A percentile compares a stretch with the other conserved stretches of the same genome.
Conservation (phyloP, 208 protist species). For the Leptomonas seymouri region DNA sequence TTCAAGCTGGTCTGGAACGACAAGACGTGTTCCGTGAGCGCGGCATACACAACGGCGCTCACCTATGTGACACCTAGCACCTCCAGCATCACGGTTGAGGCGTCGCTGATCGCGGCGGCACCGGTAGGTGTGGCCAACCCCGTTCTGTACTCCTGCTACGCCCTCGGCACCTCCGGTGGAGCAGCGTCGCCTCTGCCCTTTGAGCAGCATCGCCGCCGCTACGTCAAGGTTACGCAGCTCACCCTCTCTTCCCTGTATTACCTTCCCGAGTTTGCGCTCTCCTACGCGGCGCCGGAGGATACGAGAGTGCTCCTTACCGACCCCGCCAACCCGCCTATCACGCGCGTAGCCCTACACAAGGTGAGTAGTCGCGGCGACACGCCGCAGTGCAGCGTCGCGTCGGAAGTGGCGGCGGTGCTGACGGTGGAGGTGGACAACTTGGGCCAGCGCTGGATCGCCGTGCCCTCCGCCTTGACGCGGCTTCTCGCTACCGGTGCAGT, state of each 20-base stretch:
- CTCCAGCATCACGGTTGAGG: constrained; percentile 42
- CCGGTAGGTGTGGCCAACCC: constrained; percentile 18
- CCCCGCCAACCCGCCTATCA: constrained; percentile 53
- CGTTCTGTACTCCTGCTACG: constrained; percentile 44
- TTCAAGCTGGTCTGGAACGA: constrained; percentile 70
- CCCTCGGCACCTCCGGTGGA: not conserved
- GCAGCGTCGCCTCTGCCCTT: constrained; percentile 43
- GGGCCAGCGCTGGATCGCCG: constrained; percentile 41
- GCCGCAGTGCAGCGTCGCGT: constrained; percentile 10
- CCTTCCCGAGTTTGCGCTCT: constrained; percentile 48
- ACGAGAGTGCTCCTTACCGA: constrained; percentile 62
- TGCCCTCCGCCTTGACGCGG: constrained; percentile 36
- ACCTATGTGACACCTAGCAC: constrained; percentile 45
- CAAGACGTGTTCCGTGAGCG: constrained; percentile 34
- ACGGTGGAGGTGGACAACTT: constrained; percentile 38
- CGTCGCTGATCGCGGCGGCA: constrained; percentile 38
- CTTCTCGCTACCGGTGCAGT: constrained; percentile 26
- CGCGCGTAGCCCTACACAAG: constrained; percentile 44
- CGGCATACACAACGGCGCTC: constrained; percentile 43
- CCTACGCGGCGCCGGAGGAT: constrained; percentile 32
- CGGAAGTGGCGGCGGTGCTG: constrained; percentile 27
- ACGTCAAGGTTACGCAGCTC: constrained; percentile 40
- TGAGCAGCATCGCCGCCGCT: constrained; percentile 40
- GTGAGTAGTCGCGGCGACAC: constrained; percentile 15
- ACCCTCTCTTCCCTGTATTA: constrained; percentile 65